Base-by-base conservation (phyloP, 1,139 yeast species). In the Yamadazyma jaroonii region DNA sequence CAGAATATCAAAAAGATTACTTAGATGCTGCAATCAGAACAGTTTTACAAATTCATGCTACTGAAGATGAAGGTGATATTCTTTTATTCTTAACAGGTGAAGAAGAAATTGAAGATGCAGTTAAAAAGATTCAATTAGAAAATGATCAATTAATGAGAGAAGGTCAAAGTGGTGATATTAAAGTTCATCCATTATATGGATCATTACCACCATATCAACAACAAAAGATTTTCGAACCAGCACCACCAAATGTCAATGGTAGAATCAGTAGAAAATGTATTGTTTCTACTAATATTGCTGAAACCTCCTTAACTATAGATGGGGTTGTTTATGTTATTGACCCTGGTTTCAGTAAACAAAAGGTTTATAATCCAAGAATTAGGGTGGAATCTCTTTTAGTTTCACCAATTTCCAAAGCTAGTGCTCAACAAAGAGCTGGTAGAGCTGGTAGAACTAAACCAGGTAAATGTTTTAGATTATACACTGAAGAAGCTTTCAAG, bases 381-480 rank as follows among this genome's bases (percentile, higher is more conserved):
- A 77, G 98, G 62, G 97, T 92, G 17, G 97, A 92, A 61, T 89
- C 97, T 0, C 72, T 92, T 51, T 73, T 92, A 39, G 97, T 92
- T 6, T 87, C 96, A 7, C 98, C 98, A 32, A 90, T 92, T 46
- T 90, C 97, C 11, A 92, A 89, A 62, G 98, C 98, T 0, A 82
- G 95, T 37, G 96, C 98, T 1, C 97, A 90, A 62, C 98, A 92
- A 64, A 79, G 98, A 66, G 97, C 98, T 24, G 98, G 98, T 77
- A 89, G 98, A 78, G 98, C 98, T 41, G 98, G 98, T 72, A 94
- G 98, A 79, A 92, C 98, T 5, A 79, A 96, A 56, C 97, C 98
- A 7, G 98, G 98, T 58, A 92, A 92, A 61, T 90, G 97, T 64
- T 92, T 90, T 76, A 76, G 98, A 56, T 73, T 92, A 41, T 92